Evolutionary conservation across 169 alveolate species (phyloP).

Genomic region (Cryptosporidium parvum): DNA sequence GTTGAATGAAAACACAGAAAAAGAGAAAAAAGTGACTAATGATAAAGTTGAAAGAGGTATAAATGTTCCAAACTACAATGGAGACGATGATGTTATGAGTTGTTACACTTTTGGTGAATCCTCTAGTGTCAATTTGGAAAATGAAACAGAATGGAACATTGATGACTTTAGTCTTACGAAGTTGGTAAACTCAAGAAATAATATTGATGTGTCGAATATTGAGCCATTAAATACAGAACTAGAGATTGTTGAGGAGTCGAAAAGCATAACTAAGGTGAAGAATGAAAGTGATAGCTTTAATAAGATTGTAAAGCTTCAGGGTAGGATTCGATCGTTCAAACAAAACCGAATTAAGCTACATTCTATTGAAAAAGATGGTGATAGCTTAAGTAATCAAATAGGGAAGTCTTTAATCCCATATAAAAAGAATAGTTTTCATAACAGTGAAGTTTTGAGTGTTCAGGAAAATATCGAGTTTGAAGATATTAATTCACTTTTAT

Average conservation of each 20-base stretch:
- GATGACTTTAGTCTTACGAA: neutral
- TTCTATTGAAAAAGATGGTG: conserved; percentile 3
- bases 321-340: conserved; percentile 37
- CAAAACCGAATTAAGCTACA: conserved; percentile 21
- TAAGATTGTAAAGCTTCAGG: conserved; percentile 60
- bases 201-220: neutral
- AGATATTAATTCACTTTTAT: neutral
- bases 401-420: neutral
- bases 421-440: neutral
- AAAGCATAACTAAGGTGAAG: conserved; percentile 9
- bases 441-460: neutral
- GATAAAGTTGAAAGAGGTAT: neutral
- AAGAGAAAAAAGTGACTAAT: neutral
- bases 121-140: conserved; percentile 37
- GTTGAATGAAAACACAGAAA: conserved; percentile 3
- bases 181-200: neutral
- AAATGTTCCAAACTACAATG: neutral
- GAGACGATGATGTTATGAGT: conserved; percentile 29
- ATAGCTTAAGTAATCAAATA: neutral
- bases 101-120: conserved; percentile 60
- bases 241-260: conserved; percentile 14
- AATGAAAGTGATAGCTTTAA: conserved; percentile 24
- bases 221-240: neutral
- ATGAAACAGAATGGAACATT: conserved; percentile 15
- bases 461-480: conserved; percentile 34